These are phyloP conservation scores for Amanita exitialis DNA, from an alignment of 768 basidiomycete species.

Conservation along the genomic window DNA sequence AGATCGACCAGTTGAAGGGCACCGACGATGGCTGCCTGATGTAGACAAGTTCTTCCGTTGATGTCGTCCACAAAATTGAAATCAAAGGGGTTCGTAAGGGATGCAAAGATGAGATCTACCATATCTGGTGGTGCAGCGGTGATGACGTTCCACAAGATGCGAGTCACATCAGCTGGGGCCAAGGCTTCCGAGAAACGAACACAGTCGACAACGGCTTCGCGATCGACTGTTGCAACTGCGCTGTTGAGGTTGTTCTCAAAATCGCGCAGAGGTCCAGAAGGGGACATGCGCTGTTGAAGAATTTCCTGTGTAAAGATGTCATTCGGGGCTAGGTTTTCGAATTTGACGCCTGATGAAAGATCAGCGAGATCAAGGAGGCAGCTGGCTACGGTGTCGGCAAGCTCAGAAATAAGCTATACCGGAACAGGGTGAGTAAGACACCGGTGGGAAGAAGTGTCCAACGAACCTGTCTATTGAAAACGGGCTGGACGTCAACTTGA, in stretches of 20 bases:
- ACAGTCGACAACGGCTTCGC: slow-evolving; percentile 54
- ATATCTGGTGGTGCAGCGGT: slow-evolving; percentile 70
- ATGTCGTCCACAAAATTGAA: slow-evolving; percentile 94
- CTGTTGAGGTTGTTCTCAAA: slow-evolving; percentile 81
- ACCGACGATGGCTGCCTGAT: slow-evolving; percentile 88
- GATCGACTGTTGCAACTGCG: slow-evolving; percentile 57
- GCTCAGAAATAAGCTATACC: slow-evolving; percentile 79
- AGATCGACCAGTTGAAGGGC: slow-evolving; percentile 65
- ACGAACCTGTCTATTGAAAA: slow-evolving; percentile 86
- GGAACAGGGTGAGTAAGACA: slow-evolving; percentile 4
- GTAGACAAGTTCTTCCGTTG: slow-evolving; percentile 88
- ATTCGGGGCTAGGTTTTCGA: slow-evolving; percentile 70
- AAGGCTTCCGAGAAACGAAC: slow-evolving; percentile 62
- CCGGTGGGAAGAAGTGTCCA: background rate
- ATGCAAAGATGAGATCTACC: slow-evolving; percentile 64
- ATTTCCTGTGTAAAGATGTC: slow-evolving; percentile 71
- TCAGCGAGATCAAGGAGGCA: slow-evolving; percentile 76
- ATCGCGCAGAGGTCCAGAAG: slow-evolving; percentile 73
- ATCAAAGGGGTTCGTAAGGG: slow-evolving; percentile 65
- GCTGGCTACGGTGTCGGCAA: slow-evolving; percentile 85
- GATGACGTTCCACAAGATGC: slow-evolving; percentile 92
- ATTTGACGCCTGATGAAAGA: slow-evolving; percentile 61
- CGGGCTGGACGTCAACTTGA: slow-evolving; percentile 98
- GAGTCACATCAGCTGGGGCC: slow-evolving; percentile 59
- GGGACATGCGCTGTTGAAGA: slow-evolving; percentile 45